Evolutionary conservation across 1,139 yeast species (phyloP), one percentile per base, ranked within the genome.

Genomic region (Saccharomycopsis phalli): DNA sequence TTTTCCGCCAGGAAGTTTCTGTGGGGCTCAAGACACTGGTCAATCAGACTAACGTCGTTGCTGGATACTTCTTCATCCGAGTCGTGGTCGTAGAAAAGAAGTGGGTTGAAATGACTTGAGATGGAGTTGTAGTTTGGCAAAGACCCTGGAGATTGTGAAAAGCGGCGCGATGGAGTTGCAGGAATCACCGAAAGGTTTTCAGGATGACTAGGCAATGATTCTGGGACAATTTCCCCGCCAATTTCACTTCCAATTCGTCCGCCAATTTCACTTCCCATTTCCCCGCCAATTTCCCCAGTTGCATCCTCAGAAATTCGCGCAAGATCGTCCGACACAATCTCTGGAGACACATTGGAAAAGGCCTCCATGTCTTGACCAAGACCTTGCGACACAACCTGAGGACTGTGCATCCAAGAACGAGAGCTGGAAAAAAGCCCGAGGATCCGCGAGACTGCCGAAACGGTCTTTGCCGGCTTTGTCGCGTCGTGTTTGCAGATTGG

Each of bases 401-500:
- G n/a, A n/a, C n/a, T n/a, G n/a, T n/a, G n/a, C n/a, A n/a, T n/a
- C n/a, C n/a, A n/a, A 8, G 21, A 16, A 8, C 17, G 13, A 10
- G 33, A 18, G 10, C 33, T 30, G n/a, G n/a, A n/a, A 16, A 30
- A 30, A 21, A 30, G 11, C 13, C 22, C 17, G 21, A 30, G 13
- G 22, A 30, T 30, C 5, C 33, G 6, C n/a, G 22, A 18, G n/a
- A 21, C 20, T 5, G 21, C 22, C 8, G 33, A 14, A 5, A 8
- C 4, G 4, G 33, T 37, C 10, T 17, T 31, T 25, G 18, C 4
- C 17, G 29, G 21, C 26, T 42, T 42, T 10, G 42, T 44, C 10
- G 41, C 28, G 17, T 38, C 43, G 21, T 38, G 43, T 32, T 42
- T 38, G 34, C 47, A 44, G 27, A 44, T 38, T 11, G 47, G 47